These are phyloP conservation scores for Starmerella roubikii DNA, from an alignment of 805 yeast species.

Conservation along the genomic window DNA sequence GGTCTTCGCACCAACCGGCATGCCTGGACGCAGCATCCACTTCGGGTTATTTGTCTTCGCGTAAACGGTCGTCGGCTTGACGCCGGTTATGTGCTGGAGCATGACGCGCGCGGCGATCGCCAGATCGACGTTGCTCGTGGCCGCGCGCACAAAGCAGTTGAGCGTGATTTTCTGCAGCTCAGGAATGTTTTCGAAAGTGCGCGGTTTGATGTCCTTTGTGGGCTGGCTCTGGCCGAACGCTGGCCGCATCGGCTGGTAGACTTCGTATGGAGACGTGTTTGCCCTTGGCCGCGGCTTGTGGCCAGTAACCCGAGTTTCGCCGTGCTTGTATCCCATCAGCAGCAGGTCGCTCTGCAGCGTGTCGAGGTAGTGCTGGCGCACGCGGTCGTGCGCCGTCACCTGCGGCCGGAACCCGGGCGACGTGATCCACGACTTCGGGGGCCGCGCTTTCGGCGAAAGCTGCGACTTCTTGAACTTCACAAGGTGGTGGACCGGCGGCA, in stretches of 20 bases:
- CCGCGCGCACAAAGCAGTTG: slow-evolving; percentile 57
- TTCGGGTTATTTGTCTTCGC: slow-evolving; percentile 68
- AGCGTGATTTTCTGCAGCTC: slow-evolving; percentile 50
- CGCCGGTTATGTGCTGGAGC: slow-evolving; percentile 88
- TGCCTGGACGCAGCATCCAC: slow-evolving; percentile 80
- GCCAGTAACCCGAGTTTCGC: slow-evolving; percentile 35
- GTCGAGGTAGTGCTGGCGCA: slow-evolving; percentile 59
- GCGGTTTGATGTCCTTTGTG: slow-evolving; percentile 57
- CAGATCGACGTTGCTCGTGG: slow-evolving; percentile 49
- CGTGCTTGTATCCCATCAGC: slow-evolving; percentile 62
- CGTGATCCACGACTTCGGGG: slow-evolving; percentile 59
- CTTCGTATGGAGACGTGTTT: slow-evolving; percentile 72
- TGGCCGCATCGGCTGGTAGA: slow-evolving; percentile 63
- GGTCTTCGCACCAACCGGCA: slow-evolving; percentile 81
- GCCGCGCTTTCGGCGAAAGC: slow-evolving; percentile 59
- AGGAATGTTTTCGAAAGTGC: slow-evolving; percentile 61
- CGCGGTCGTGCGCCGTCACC: slow-evolving; percentile 65
- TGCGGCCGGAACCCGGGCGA: slow-evolving; percentile 68
- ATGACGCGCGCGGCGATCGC: slow-evolving; percentile 67
- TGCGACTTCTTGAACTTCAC: slow-evolving; percentile 61
- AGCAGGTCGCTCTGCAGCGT: slow-evolving; percentile 66
- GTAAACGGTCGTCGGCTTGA: slow-evolving; percentile 57
- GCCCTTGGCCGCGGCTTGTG: slow-evolving; percentile 73
- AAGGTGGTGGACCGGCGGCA: slow-evolving; percentile 84
- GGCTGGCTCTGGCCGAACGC: slow-evolving; percentile 67